Evolutionary conservation across 768 basidiomycete genomes (phyloP), one percentile per base, ranked within the genome.

Genomic region (Lactarius tabidus): DNA sequence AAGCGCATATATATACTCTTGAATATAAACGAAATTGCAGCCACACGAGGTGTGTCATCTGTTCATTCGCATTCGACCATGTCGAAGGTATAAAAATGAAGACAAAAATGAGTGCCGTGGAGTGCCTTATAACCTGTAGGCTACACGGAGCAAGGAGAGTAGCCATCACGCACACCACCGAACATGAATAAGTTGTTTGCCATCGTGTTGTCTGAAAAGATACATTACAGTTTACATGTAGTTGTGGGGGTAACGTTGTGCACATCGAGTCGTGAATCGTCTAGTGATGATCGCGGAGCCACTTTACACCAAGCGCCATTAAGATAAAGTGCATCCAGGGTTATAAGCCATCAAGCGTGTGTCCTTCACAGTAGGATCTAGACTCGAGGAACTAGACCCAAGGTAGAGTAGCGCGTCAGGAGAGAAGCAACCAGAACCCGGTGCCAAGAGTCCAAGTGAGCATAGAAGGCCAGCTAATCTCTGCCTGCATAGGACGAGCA

Each of bases 401-500:
- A 36, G 55, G 12, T n/a, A 57, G 36, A 35, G 36, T 8, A 3
- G 33, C 23, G 35, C 36, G 23, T 57, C 56, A 57, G 56, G 38
- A 39, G 35, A 57, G 56, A 57, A 8, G 18, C 35, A 57, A 12
- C 56, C 56, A 57, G 23, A 57, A 26, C 33, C 31, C 35, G 35
- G 56, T 57, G 36, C 56, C 56, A 57, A 57, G 6, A 18, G 56
- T 57, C 56, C 33, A 57, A 28, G 26, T 26, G 56, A 57, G 36
- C 23, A 39, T 2, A 39, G 36, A 33, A 26, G 23, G 56, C 56
- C 56, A 57, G 26, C 56, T 38, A 18, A 57, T 54, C 20, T 33
- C 56, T 1, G 56, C 36, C 36, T 38, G 38, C n/a, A 18, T 38
- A 9, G 56, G 56, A 38, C 56, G 36, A 12, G 20, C 56, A 33